phyloP scores from a whole-genome alignment of 129 eudicot genomes.

The Helianthus tuberosus region DNA sequence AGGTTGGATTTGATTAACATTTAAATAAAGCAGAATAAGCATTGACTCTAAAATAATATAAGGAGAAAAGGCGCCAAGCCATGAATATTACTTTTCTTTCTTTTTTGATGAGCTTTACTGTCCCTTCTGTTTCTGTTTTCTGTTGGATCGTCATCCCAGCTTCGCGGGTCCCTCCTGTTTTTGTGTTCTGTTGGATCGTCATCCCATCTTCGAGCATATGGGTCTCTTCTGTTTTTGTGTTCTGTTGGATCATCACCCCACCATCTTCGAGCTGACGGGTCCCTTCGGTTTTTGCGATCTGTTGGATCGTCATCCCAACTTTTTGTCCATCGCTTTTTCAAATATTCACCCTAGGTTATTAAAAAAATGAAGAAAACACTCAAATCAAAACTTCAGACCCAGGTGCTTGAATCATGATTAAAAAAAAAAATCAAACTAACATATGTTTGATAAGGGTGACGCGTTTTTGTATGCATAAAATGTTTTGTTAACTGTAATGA shows the following conservation, averaged over 20 bases:
- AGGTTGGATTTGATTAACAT: conserved; percentile 1
- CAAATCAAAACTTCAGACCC: conserved; percentile 1
- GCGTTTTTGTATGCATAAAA: conserved; percentile 9
- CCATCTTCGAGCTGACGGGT: too few species aligned
- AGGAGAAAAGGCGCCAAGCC: not conserved
- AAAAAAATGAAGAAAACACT: conserved; percentile 13
- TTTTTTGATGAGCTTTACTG: conserved; percentile 45
- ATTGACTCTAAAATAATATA: not conserved
- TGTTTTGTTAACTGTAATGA: not conserved
- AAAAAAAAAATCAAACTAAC: not conserved
- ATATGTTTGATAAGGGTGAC: not conserved
- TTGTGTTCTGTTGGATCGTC: conserved; percentile 9
- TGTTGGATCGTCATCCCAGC: conserved; percentile 20
- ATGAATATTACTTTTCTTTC: conserved; percentile 57
- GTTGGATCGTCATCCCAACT: conserved; percentile 29
- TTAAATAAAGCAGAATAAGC: not conserved
- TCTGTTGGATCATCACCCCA: not conserved
- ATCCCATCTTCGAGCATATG: too few species aligned
- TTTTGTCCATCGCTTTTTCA: conserved; percentile 21
- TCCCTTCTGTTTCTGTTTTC: conserved; percentile 40
- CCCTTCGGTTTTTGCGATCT: too few species aligned
- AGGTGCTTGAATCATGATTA: not conserved
- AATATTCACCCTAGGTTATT: conserved; percentile 32
- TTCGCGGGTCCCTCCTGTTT: too few species aligned
- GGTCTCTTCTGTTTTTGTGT: not conserved